Conservation (phyloP, 2,329 filamentous ascomycete genomes). For the Elsinoe perseae region DNA sequence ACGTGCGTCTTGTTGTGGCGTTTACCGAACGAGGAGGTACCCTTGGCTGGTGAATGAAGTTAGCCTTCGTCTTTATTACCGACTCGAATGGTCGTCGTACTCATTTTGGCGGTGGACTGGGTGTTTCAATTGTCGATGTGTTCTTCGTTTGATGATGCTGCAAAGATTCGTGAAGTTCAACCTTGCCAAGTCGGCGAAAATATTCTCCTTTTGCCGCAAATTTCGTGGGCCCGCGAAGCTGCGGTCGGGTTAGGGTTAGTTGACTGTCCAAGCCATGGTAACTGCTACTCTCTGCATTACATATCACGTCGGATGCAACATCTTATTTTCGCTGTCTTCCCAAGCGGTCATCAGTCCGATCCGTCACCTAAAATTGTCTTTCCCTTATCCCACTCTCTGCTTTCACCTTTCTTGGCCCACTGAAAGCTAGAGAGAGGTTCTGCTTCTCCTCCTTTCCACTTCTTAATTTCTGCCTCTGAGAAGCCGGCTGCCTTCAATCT, state of each 20-base stretch:
- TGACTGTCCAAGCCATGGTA: too few species aligned
- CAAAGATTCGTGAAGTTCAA: constrained; percentile 16
- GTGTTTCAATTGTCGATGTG: not conserved
- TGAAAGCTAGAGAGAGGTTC: constrained; percentile 44
- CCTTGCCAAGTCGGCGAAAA: constrained; percentile 5
- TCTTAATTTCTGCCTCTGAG: constrained; percentile 62
- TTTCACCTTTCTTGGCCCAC: constrained; percentile 40
- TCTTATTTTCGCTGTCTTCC: too few species aligned
- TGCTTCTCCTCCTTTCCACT: constrained; percentile 61
- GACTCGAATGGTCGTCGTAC: not conserved
- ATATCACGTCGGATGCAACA: too few species aligned
- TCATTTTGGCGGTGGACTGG: constrained; percentile 16
- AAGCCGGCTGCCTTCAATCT: constrained; percentile 72
- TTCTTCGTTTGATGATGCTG: not conserved
- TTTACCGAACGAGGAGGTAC: constrained; percentile 65
- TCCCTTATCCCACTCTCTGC: constrained; percentile 59
- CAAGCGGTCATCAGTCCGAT: not conserved
- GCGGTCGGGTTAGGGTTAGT: too few species aligned
- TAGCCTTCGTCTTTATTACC: not conserved
- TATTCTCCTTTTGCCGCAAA: not conserved
- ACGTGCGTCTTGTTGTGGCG: constrained; percentile 98
- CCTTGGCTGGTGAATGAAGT: constrained; percentile 50
- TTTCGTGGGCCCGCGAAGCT: not conserved
- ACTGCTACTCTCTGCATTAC: too few species aligned
- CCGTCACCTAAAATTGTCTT: constrained; percentile 37